Evolutionary conservation across 2,329 filamentous ascomycete genomes (phyloP), one percentile per base, ranked within the genome.

Genomic region (Neopestalotiopsis sp.): DNA sequence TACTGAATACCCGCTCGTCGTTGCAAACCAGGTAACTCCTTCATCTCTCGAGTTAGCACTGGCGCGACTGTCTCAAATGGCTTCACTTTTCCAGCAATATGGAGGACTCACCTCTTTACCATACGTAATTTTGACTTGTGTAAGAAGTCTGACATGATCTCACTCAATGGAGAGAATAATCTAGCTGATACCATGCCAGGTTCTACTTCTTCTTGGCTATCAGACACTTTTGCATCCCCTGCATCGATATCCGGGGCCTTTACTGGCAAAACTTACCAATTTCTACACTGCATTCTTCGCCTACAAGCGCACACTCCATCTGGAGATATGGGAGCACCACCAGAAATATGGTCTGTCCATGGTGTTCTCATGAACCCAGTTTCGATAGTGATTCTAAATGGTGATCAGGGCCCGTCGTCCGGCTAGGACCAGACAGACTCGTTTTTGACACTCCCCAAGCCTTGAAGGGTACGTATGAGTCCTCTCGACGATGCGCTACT

Each of bases 391-490:
- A 30, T 17, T 12, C 24, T 30, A 4, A 28, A 20, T 65, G 4
- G 4, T n/a, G 6, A 1, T 6, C n/a, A 59, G 72, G 72, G 17
- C 64, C 70, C 7, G 71, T 74, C 4, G 30, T 74, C 17, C 66
- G 73, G 30, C 62, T 69, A 32, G 69, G 71, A 4, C 72, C 72
- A 10, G 69, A 74, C 42, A 72, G 69, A 34, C 70, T 74, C 4
- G 69, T 74, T 4, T 73, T 74, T 65, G 71, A 72, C 34, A 68
- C 72, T 6, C 60, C 45, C 12, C 69, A 66, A 24, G 73, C 72
- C 14, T 68, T 73, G 14, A n/a, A 52, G 6, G 62, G 40, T 52
- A 65, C n/a, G 14, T 12, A 28, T 13, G 13, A 17, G 24, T 3
- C 24, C 20, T 28, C 7, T 14, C 12, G 1, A 4, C 9, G 56